These are phyloP conservation scores for Xanthoconium separans DNA, from an alignment of 1,284 basidiomycete genomes.

Conservation along the genomic window DNA sequence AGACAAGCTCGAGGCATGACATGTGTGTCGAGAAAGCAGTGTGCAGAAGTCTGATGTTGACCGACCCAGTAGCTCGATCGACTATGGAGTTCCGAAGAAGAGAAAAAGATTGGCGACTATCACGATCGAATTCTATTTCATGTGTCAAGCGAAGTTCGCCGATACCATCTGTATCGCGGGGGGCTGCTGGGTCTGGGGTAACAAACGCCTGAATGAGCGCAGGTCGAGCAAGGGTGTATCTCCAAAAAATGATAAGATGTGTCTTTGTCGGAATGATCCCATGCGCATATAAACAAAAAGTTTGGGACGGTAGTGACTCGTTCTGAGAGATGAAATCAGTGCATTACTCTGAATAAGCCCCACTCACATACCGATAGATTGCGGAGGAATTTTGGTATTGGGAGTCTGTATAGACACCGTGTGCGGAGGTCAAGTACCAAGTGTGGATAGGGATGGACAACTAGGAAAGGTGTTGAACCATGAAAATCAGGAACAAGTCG, in stretches of 20 bases:
- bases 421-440: not conserved
- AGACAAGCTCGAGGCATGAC: not conserved
- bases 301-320: not conserved
- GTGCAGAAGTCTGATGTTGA: not conserved
- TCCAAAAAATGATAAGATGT: not conserved
- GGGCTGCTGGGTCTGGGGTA: not conserved
- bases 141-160: conserved; percentile 2
- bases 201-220: not conserved
- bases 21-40: not conserved
- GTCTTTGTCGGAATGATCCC: not conserved
- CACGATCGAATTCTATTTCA: not conserved
- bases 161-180: not conserved
- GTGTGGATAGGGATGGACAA: not conserved
- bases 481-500: not conserved
- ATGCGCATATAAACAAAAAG: too few species aligned
- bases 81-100: conserved; percentile 1
- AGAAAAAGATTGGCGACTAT: not conserved
- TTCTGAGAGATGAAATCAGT: not conserved
- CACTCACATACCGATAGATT: not conserved
- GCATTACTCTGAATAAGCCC: not conserved
- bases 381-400: not conserved
- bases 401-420: not conserved
- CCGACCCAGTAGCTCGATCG: not conserved
- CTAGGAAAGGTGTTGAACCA: not conserved
- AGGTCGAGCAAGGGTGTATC: not conserved